Percentiles rank a stretch among this genome's conserved stretches.
These are phyloP conservation scores for Triticum aestivum DNA, from an alignment of 176 grass and related monocot species.

Conservation along the genomic window DNA sequence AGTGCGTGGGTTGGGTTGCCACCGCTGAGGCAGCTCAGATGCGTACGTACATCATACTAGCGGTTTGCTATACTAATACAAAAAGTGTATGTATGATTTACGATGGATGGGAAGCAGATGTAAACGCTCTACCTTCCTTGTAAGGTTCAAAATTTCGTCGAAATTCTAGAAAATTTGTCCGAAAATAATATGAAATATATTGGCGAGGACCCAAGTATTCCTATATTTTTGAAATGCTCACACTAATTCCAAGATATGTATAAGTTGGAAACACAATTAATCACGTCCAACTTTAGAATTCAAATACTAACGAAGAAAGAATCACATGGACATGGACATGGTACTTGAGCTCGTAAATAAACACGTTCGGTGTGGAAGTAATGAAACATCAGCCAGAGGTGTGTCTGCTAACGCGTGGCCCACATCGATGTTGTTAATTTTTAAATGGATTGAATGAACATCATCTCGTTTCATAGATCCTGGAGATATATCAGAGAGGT, in stretches of 20 bases:
- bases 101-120: neutral
- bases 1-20: no score
- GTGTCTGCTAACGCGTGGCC: neutral
- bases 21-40: no score
- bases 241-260: no score
- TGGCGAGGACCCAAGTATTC: neutral
- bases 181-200: neutral
- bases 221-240: neutral
- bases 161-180: neutral
- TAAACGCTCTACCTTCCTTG: slow-evolving; percentile 6
- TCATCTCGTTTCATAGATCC: no score
- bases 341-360: no score
- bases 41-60: no score
- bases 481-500: no score
- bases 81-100: neutral
- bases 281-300: neutral
- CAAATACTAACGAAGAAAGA: neutral
- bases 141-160: neutral
- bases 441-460: no score
- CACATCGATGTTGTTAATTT: neutral
- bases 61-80: no score
- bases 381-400: neutral
- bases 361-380: neutral
- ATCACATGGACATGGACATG: no score
- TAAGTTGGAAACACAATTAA: neutral